These are phyloP conservation scores for Triangularia verruculosa DNA, from an alignment of 2,329 filamentous ascomycete species.

Conservation along the genomic window DNA sequence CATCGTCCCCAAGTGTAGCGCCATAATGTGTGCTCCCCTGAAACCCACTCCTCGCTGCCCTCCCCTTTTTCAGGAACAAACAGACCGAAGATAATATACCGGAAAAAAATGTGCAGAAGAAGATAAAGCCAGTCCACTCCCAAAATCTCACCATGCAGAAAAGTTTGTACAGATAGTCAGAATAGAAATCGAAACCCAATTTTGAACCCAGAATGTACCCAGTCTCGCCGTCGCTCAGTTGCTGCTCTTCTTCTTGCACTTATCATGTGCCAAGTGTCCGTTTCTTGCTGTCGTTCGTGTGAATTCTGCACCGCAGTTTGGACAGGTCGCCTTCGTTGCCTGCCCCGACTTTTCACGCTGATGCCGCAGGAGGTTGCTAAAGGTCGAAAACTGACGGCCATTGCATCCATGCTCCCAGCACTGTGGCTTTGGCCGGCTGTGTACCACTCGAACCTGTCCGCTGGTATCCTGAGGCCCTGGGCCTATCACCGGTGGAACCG, in stretches of 20 bases:
- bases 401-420: slow-evolving; percentile 98
- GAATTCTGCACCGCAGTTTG: slow-evolving; percentile 89
- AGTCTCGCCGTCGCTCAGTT: slow-evolving; percentile 17
- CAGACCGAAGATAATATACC: neutral
- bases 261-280: slow-evolving; percentile 80
- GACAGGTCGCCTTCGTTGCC: slow-evolving; percentile 82
- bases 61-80: neutral
- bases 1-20: neutral
- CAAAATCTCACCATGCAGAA: neutral
- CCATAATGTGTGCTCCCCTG: neutral
- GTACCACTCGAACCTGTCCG: slow-evolving; percentile 63
- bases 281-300: slow-evolving; percentile 86
- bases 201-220: neutral
- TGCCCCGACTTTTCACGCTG: slow-evolving; percentile 93
- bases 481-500: slow-evolving; percentile 29
- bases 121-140: neutral
- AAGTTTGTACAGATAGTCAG: slow-evolving; percentile 6
- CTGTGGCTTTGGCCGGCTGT: slow-evolving; percentile 83
- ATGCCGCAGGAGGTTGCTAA: slow-evolving; percentile 89
- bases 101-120: neutral
- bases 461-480: slow-evolving; percentile 26
- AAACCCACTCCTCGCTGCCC: neutral
- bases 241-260: slow-evolving; percentile 73
- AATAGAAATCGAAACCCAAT: slow-evolving; percentile 1
- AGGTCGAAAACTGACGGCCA: slow-evolving; percentile 90